Percentiles rank a stretch among this genome's conserved stretches.
These are phyloP conservation scores for Sapria himalayana DNA, from an alignment of 345 rosid species.

Conservation along the genomic window DNA sequence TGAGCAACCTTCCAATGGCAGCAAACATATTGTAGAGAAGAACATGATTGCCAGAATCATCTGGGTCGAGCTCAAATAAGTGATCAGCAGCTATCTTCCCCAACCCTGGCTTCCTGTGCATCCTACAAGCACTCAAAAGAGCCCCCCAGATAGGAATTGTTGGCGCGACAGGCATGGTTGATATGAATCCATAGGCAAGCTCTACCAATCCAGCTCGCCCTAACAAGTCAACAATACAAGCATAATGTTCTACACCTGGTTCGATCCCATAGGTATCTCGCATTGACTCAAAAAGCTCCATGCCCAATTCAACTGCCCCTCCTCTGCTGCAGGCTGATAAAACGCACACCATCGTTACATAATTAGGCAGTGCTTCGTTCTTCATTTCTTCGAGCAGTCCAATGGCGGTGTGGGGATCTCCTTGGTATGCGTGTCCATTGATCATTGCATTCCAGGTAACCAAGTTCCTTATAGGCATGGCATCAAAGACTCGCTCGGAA, in stretches of 20 bases:
- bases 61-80: constrained; percentile 57
- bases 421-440: constrained; percentile 65
- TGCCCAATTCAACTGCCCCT: constrained; percentile 40
- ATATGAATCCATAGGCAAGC: constrained; percentile 33
- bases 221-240: constrained; percentile 66
- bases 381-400: constrained; percentile 35
- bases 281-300: constrained; percentile 53
- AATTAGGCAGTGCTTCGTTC: constrained; percentile 31
- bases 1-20: constrained; percentile 48
- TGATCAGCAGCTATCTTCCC: constrained; percentile 49
- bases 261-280: constrained; percentile 27
- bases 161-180: constrained; percentile 43
- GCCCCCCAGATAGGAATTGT: constrained; percentile 76
- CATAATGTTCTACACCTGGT: constrained; percentile 65
- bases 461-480: constrained; percentile 44
- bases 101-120: constrained; percentile 34
- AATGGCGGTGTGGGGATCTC: constrained; percentile 35
- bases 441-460: constrained; percentile 62
- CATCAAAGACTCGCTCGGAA: constrained; percentile 29
- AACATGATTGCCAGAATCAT: constrained; percentile 64
- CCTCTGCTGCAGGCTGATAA: constrained; percentile 80
- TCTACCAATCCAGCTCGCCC: constrained; percentile 72
- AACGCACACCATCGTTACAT: constrained; percentile 48
- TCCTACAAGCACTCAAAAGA: constrained; percentile 68
- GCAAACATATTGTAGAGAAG: constrained; percentile 66